Evolutionary conservation across 225 moss, liverwort and hornwort species (phyloP), one percentile per base, ranked within the genome.

Genomic region (Rhytidiadelphus loreus): DNA sequence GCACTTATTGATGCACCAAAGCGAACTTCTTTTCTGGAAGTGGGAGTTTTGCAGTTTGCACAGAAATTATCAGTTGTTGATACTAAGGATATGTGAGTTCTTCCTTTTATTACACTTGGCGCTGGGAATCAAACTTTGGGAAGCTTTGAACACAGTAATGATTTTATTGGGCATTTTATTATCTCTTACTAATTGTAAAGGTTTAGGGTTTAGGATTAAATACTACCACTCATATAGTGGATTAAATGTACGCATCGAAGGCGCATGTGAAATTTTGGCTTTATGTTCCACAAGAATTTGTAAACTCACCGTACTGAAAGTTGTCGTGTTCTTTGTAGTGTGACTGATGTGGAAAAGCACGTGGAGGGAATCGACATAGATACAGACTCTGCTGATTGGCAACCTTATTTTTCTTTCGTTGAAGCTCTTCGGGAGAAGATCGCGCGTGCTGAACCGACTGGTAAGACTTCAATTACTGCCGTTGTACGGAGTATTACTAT

Each of bases 41-140:
- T 92, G 80, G 99, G 96, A 89, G 93, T 99, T 85, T 88, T 96
- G 90, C 97, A 96, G 85, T 96, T 99, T 89, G 96, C 96, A 70
- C 89, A 95, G 56, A 99, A 96, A 90, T 90, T 99, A 83, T 88
- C 99, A 64, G 91, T 92, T 71, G 87, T 76, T 78, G 96, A 99
- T 88, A 90, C 95, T 5, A 95, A 95, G 69, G 95, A 97, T 69
- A 93, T 97, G 98, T 98, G 90, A 95, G 95, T 91, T 48, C 74
- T 64, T 90, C 33, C 82, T 80, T 55, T 43, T 50, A 35, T 53
- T 59, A 60, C 87, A 71, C 52, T 65, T 85, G 55, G 63, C 64
- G 25, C 77, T 80, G 57, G 76, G 48, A 91, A 68, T 84, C 43
- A 55, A 85, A 28, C 39, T 58, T 86, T 84, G 28, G 18, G 83